Percentiles rank a stretch among this genome's conserved stretches.
phyloP scores from a whole-genome alignment of 345 rosid genomes.

The Brassica napus region DNA sequence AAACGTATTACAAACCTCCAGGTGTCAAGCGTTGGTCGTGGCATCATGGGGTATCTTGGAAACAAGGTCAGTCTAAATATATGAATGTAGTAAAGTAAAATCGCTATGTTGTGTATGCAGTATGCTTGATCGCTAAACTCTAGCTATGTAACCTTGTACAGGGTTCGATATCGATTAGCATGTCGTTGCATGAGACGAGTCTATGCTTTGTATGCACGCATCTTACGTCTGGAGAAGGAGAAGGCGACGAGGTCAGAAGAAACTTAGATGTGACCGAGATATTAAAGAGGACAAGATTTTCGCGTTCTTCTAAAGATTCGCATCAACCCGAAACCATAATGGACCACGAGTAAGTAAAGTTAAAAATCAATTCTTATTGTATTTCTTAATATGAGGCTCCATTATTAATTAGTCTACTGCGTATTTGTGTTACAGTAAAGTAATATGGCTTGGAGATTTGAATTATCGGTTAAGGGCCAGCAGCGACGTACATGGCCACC shows the following conservation, averaged over 20 bases:
- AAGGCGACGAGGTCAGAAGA: conserved; percentile 79
- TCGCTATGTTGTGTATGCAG: too few relatives aligned
- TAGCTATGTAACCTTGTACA: too few relatives aligned
- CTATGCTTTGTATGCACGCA: conserved; percentile 92
- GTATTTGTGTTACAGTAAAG: conserved; percentile 51
- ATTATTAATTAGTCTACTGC: not conserved
- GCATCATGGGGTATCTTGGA: conserved; percentile 95
- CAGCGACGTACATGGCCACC: conserved; percentile 50
- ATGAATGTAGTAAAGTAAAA: too few relatives aligned
- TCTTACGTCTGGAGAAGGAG: conserved; percentile 90
- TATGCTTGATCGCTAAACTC: too few relatives aligned
- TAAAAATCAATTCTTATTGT: too few relatives aligned
- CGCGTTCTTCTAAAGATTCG: conserved; percentile 43
- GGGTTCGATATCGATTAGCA: conserved; percentile 86
- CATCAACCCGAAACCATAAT: conserved; percentile 60
- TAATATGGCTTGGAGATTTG: conserved; percentile 97
- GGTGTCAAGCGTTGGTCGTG: conserved; percentile 93
- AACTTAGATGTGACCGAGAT: conserved; percentile 84
- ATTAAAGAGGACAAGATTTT: conserved; percentile 74
- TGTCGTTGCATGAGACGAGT: conserved; percentile 63
- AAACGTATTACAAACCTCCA: conserved; percentile 59
- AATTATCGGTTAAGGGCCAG: conserved; percentile 78
- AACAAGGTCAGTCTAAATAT: conserved; percentile 80
- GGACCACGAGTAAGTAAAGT: conserved; percentile 76
- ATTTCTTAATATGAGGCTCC: not conserved